These are phyloP conservation scores for Crepidotus variabilis DNA, from an alignment of 768 basidiomycete genomes.

Conservation along the genomic window DNA sequence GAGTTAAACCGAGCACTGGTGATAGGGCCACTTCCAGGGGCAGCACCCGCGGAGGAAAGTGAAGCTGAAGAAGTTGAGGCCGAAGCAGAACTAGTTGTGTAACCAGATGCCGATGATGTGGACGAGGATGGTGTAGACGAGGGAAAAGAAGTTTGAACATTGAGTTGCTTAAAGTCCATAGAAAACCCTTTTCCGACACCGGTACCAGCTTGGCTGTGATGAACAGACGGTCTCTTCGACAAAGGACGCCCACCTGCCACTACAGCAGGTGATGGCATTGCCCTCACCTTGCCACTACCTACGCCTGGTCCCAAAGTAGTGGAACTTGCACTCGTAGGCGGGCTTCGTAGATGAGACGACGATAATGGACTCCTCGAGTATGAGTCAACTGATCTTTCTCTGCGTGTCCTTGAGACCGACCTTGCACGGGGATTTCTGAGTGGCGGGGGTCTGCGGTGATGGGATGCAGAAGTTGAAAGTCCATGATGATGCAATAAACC, in stretches of 20 bases:
- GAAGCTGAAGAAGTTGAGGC: too few relatives aligned
- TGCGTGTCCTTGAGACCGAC: conserved; percentile 18
- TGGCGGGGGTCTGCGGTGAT: background rate
- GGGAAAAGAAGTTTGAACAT: too few relatives aligned
- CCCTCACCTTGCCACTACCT: background rate
- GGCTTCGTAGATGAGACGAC: background rate
- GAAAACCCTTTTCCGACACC: background rate
- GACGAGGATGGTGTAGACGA: too few relatives aligned
- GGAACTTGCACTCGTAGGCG: too few relatives aligned
- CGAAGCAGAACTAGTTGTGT: too few relatives aligned
- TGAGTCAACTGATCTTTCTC: conserved; percentile 19
- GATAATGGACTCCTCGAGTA: background rate
- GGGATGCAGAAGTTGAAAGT: background rate
- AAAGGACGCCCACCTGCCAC: background rate
- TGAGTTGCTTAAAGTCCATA: too few relatives aligned
- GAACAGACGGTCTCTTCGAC: background rate
- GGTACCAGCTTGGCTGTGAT: background rate
- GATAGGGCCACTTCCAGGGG: too few relatives aligned
- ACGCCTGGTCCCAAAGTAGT: background rate
- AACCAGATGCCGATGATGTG: too few relatives aligned
- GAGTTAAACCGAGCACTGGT: too few relatives aligned
- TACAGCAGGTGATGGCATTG: background rate
- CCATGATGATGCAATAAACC: background rate
- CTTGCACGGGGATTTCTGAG: conserved; percentile 15
- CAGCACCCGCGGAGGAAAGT: too few relatives aligned